These are phyloP conservation scores for Nicotiana obtusifolia DNA, from an alignment of 257 asterid genomes.

Conservation along the genomic window DNA sequence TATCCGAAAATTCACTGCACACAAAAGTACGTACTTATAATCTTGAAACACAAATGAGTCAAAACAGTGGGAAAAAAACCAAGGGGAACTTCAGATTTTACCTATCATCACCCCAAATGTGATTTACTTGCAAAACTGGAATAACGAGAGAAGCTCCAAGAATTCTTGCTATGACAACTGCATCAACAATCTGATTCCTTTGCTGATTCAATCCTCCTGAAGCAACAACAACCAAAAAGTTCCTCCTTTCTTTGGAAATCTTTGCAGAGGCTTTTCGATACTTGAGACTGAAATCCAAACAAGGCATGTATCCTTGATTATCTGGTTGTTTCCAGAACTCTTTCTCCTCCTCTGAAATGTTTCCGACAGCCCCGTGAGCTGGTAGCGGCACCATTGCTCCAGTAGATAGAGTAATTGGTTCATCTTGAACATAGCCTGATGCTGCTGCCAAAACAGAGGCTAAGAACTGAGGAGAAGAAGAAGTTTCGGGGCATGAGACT, in stretches of 20 bases:
- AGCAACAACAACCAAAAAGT: constrained; percentile 54
- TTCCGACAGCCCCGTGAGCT: constrained; percentile 22
- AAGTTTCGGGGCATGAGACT: constrained; percentile 25
- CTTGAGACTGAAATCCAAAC: constrained; percentile 43
- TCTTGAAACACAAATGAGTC: background rate
- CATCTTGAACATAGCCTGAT: background rate
- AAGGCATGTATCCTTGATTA: constrained; percentile 45
- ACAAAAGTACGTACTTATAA: background rate
- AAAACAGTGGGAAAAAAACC: too few species aligned
- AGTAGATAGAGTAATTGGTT: constrained; percentile 4
- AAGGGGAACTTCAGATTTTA: background rate
- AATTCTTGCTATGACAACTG: constrained; percentile 56
- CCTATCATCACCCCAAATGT: constrained; percentile 72
- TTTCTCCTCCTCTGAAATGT: constrained; percentile 34
- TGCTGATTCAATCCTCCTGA: constrained; percentile 69
- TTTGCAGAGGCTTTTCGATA: constrained; percentile 41
- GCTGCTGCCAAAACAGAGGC: constrained; percentile 21
- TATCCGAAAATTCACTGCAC: constrained; percentile 60
- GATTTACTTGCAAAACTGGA: constrained; percentile 57
- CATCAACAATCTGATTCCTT: constrained; percentile 66
- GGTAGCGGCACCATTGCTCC: constrained; percentile 47
- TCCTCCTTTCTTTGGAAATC: constrained; percentile 39
- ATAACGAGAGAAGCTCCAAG: constrained; percentile 61
- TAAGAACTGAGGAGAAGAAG: constrained; percentile 14
- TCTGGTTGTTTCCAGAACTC: constrained; percentile 62